A percentile compares a stretch with the other conserved stretches of the same genome.
These are phyloP conservation scores for Triticum turgidum DNA, from an alignment of 176 grass and related monocot genomes.

Conservation along the genomic window DNA sequence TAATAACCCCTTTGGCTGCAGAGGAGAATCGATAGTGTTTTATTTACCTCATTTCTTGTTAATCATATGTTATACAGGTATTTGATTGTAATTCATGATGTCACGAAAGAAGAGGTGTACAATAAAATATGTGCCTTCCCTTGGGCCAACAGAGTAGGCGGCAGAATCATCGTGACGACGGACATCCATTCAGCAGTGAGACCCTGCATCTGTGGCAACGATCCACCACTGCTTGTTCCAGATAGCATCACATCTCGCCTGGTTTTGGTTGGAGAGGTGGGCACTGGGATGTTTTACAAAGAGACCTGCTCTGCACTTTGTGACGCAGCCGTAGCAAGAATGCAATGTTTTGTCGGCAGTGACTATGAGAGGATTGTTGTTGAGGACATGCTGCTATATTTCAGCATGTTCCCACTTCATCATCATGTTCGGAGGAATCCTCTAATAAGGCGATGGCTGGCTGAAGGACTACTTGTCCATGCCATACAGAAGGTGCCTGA, in stretches of 20 bases:
- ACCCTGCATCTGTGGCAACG: background rate
- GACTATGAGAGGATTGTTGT: background rate
- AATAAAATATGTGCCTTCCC: background rate
- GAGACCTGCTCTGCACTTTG: background rate
- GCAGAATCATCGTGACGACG: background rate
- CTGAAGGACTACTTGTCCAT: background rate
- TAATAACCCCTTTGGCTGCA: too few relatives aligned
- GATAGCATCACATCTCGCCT: too few relatives aligned
- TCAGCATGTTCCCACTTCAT: background rate
- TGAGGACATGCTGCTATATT: background rate
- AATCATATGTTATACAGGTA: background rate
- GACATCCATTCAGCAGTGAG: background rate
- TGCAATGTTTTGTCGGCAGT: background rate
- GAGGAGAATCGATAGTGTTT: too few relatives aligned
- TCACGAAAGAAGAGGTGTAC: background rate
- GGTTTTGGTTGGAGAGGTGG: too few relatives aligned
- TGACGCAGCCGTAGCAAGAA: background rate
- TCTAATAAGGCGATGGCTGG: background rate
- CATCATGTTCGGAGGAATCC: background rate
- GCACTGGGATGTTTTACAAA: background rate
- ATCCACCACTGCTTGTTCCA: background rate
- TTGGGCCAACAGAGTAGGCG: background rate
- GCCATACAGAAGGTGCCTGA: too few relatives aligned
- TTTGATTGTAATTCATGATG: background rate
- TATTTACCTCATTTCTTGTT: too few relatives aligned